A percentile compares a stretch with the other conserved stretches of the same genome.
These are phyloP conservation scores for Pelargonium citronellum DNA, from an alignment of 441 rosid species.

Conservation along the genomic window DNA sequence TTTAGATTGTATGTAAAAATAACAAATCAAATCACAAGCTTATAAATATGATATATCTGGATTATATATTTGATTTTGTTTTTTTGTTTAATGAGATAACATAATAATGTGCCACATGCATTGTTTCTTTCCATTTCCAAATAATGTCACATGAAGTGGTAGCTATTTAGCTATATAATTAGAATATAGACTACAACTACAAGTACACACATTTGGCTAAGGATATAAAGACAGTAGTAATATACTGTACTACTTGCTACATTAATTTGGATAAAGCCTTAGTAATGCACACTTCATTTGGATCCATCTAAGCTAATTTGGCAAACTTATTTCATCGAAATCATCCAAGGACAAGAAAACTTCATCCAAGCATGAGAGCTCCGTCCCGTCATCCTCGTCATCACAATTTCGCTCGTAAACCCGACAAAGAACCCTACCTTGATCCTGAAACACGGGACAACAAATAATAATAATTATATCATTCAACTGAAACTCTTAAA, in stretches of 20 bases:
- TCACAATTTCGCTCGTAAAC: constrained; percentile 48
- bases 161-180: not conserved
- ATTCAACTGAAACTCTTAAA: no score
- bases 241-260: constrained; percentile 3
- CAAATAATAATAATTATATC: no score
- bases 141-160: not conserved
- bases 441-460: constrained; percentile 38
- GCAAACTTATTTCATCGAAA: constrained; percentile 74
- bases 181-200: no score
- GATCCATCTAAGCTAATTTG: constrained; percentile 15
- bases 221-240: no score
- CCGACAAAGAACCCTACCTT: constrained; percentile 82
- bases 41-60: no score
- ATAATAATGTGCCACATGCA: not conserved
- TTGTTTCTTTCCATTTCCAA: not conserved
- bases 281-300: not conserved
- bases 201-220: no score
- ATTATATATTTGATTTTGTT: not conserved
- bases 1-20: no score
- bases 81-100: no score
- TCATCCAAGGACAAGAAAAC: constrained; percentile 85
- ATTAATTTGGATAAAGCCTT: constrained; percentile 12
- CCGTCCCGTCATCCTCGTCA: constrained; percentile 44
- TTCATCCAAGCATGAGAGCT: constrained; percentile 84
- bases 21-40: no score